These are phyloP conservation scores for Pseudomicrostroma phylloplanum DNA, from an alignment of 1,284 basidiomycete species.

Conservation along the genomic window DNA sequence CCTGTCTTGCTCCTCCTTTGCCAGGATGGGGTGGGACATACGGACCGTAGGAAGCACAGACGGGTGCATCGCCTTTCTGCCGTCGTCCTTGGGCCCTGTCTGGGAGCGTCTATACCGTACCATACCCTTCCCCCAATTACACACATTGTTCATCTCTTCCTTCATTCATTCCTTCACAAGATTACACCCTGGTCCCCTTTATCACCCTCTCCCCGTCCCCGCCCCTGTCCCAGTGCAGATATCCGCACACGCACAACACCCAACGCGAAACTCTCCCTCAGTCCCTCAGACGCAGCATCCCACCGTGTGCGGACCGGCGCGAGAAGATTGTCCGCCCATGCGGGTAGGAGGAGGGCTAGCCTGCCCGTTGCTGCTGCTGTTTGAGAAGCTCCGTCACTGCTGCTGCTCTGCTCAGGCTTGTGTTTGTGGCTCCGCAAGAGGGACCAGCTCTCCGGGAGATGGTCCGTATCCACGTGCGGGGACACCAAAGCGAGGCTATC, in stretches of 20 bases:
- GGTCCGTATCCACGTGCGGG: constrained; percentile 27
- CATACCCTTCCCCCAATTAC: background rate
- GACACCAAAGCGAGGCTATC: background rate
- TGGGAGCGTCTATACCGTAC: background rate
- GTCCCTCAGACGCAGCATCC: background rate
- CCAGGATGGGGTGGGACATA: too few species aligned
- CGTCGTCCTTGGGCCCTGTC: background rate
- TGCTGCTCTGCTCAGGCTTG: background rate
- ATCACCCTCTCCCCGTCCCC: too few species aligned
- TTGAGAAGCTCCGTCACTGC: too few species aligned
- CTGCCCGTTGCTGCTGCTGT: too few species aligned
- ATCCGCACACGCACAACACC: background rate
- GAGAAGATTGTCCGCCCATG: too few species aligned
- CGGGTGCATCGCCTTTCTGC: too few species aligned
- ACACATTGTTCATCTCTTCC: background rate
- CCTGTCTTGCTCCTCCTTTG: background rate
- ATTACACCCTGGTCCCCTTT: too few species aligned
- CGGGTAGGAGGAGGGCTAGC: too few species aligned
- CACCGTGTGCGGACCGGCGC: too few species aligned
- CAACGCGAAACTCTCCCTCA: background rate
- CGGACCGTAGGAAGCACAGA: too few species aligned
- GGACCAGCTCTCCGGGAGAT: constrained; percentile 16
- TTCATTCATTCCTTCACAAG: background rate
- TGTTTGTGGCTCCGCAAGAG: too few species aligned
- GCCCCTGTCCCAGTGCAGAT: too few species aligned